phyloP scores from a whole-genome alignment of 73 alveolate genomes.

The Uronychia setigera region DNA sequence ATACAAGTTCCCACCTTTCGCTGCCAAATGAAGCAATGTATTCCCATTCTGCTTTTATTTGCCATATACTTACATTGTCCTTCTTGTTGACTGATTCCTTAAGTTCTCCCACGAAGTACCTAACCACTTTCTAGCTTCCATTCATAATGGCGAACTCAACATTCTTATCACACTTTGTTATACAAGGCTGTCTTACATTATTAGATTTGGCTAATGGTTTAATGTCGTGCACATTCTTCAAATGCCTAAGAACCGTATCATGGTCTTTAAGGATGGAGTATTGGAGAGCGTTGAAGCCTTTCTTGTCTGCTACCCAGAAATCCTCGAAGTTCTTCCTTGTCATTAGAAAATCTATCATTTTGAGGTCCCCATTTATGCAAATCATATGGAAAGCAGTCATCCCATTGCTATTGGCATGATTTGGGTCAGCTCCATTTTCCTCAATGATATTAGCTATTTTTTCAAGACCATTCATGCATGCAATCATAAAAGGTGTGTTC shows the following conservation, averaged over 20 bases:
- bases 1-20: not conserved
- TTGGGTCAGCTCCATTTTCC: not conserved
- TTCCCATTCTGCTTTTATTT: not conserved
- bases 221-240: not conserved
- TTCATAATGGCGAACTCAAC: not conserved
- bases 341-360: not conserved
- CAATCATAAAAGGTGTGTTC: conserved; percentile 44
- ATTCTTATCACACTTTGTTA: not conserved
- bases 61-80: not conserved
- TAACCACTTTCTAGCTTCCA: not conserved
- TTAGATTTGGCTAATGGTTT: not conserved
- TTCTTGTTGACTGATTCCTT: not conserved
- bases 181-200: not conserved
- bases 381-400: not conserved
- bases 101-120: not conserved
- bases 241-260: not conserved
- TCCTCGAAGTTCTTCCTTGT: not conserved
- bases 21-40: not conserved
- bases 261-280: not conserved
- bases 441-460: not conserved
- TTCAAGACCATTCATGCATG: conserved; percentile 17
- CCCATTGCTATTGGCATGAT: not conserved
- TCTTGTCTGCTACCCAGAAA: not conserved
- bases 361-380: not conserved
- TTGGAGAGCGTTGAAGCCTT: not conserved